These are phyloP conservation scores for Arthrinium phaeospermum DNA, from an alignment of 2,329 filamentous ascomycete genomes.

Conservation along the genomic window DNA sequence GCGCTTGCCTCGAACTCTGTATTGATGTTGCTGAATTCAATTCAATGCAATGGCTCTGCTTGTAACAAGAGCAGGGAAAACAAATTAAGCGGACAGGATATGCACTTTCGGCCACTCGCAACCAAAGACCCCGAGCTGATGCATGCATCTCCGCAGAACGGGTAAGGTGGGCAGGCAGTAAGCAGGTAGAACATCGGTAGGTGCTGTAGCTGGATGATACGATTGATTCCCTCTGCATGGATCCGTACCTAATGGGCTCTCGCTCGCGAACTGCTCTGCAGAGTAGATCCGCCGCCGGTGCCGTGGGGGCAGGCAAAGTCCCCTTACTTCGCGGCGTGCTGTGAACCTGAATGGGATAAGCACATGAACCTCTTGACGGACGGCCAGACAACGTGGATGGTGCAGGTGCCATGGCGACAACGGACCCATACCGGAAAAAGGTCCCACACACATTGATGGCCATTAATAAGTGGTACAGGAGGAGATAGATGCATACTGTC, in stretches of 20 bases:
- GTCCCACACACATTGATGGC: constrained; percentile 11
- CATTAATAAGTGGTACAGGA: constrained; percentile 5
- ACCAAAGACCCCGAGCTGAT: not conserved
- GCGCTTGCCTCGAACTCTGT: constrained; percentile 1
- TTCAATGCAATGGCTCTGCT: not conserved
- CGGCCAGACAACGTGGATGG: constrained; percentile 15
- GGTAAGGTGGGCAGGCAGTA: no score
- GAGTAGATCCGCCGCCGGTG: constrained; percentile 6
- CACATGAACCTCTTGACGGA: constrained; percentile 7
- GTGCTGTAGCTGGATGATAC: not conserved
- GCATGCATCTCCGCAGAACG: not conserved
- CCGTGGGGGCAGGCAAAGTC: constrained; percentile 16
- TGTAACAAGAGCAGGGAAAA: not conserved
- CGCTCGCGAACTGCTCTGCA: constrained; percentile 12
- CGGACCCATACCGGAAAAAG: constrained; percentile 9
- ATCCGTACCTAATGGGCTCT: not conserved
- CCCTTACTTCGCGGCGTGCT: not conserved
- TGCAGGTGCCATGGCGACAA: constrained; percentile 17
- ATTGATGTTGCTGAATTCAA: not conserved
- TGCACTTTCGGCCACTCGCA: not conserved
- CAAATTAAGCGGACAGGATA: not conserved
- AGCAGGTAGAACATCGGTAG: not conserved
- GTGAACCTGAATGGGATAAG: not conserved
- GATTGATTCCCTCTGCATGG: constrained; percentile 11
- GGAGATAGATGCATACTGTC: not conserved